Evolutionary conservation across 495 filamentous ascomycete genomes (phyloP).

Genomic region (Halenospora varia): DNA sequence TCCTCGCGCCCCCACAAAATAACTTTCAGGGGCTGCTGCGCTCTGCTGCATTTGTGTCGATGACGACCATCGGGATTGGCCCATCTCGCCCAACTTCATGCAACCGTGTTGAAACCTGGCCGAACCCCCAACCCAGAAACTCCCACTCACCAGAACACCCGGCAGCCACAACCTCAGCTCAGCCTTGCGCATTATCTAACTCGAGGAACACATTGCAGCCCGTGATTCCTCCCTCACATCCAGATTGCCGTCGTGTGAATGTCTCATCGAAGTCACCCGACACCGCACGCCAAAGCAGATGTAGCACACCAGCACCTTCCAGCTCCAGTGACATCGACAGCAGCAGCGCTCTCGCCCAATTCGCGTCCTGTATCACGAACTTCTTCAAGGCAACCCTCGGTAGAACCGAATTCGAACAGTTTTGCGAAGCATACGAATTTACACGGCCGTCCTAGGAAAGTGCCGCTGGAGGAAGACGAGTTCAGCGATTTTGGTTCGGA

Average conservation of each 20-base stretch:
- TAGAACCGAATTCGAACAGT: conserved; percentile 12
- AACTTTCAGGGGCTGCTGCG: not conserved
- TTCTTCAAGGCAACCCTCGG: conserved; percentile 13
- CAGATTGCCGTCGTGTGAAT: conserved; percentile 11
- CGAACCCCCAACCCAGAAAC: not conserved
- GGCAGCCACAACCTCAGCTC: not conserved
- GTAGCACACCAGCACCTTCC: too few species aligned
- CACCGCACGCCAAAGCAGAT: not conserved
- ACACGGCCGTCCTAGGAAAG: not conserved
- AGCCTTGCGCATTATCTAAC: conserved; percentile 9
- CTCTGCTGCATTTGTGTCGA: not conserved
- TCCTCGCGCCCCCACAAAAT: not conserved
- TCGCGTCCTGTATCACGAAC: conserved; percentile 18
- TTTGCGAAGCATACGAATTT: conserved; percentile 8
- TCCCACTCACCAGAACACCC: not conserved
- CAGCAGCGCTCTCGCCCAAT: conserved; percentile 1
- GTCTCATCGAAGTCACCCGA: conserved; percentile 24
- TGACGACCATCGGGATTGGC: not conserved
- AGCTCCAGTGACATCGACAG: not conserved
- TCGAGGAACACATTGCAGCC: not conserved
- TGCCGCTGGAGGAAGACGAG: conserved; percentile 11
- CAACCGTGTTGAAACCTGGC: not conserved
- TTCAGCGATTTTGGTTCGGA: conserved; percentile 33
- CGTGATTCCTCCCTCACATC: not conserved
- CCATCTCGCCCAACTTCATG: not conserved